phyloP scores from a whole-genome alignment of 2,329 filamentous ascomycete species.

The Hymenoscyphus salicellus region DNA sequence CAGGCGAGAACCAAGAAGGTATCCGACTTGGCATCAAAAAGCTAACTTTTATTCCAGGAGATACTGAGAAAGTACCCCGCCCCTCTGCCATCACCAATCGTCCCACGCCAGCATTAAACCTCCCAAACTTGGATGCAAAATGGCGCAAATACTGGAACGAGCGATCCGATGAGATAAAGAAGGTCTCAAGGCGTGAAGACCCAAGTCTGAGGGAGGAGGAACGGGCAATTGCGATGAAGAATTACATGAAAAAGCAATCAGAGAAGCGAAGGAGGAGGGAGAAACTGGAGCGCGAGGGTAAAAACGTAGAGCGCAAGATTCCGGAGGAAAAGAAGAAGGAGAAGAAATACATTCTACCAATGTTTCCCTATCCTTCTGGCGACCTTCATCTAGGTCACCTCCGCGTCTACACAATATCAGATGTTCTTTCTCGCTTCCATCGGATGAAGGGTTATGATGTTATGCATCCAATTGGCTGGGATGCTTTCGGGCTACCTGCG shows the following conservation, averaged over 20 bases:
- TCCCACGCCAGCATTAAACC: slow-evolving; percentile 18
- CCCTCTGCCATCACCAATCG: too few relatives aligned
- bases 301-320: too few relatives aligned
- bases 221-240: too few relatives aligned
- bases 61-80: neutral
- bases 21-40: neutral
- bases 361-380: slow-evolving; percentile 92
- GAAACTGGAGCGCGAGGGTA: neutral
- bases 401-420: slow-evolving; percentile 85
- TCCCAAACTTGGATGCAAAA: slow-evolving; percentile 29
- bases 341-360: slow-evolving; percentile 72
- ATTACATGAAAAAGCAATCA: neutral
- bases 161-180: neutral
- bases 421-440: slow-evolving; percentile 75
- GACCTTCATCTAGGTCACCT: slow-evolving; percentile 83
- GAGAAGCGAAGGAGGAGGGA: too few relatives aligned
- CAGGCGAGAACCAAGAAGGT: neutral
- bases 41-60: neutral
- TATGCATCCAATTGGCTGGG: slow-evolving; percentile 90
- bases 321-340: neutral
- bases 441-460: slow-evolving; percentile 72
- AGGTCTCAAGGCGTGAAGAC: neutral
- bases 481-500: slow-evolving; percentile 85
- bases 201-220: too few relatives aligned
- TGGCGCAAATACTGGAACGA: slow-evolving; percentile 21